Evolutionary conservation across 2,329 filamentous ascomycete genomes (phyloP), one percentile per base, ranked within the genome.

Genomic region (Cadophora luteo-olivacea): DNA sequence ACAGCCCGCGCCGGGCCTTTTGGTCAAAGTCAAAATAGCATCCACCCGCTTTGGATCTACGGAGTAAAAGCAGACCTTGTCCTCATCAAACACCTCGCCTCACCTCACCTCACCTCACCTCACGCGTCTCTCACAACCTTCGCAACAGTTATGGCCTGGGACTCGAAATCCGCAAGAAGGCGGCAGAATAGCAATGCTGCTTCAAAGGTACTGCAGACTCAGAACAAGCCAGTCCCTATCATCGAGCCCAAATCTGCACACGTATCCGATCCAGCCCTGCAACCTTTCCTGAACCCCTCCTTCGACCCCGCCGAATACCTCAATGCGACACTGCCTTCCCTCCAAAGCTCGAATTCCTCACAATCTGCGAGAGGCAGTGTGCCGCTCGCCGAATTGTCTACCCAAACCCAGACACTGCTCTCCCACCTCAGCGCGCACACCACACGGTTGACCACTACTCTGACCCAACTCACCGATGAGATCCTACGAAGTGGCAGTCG

Each of bases 391-490:
- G 90, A 95, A 69, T 82, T 97, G 63, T 94, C 93, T 1, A 85
- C 89, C 0, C 92, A 94, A 77, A 91, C 94, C 0, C 94, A 97
- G 80, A 85, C 89, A 3, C 85, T 97, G n/a, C 85, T 97, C 58
- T 92, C 94, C 0, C 92, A 95, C 76, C 88, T 98, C 76, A 97
- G 92, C 77, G 91, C 93, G 9, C 93, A 97, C 78, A 97, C 94
- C 1, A 91, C 93, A 22, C 88, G 94, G 57, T 83, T 97, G 8
- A 93, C 94, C 16, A 89, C 86, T 65, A 92, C 90, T 57, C 85
- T 99, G 68, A 97, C 94, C 38, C 91, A 95, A 76, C 84, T 98
- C 69, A 97, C 96, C 12, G 95, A 99, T 79, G 96, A 98, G 74
- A 98, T 99, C 71, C 81, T 99, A 70, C 88, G 96, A 67, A 94